Base-by-base conservation (phyloP, 2,329 filamentous ascomycete genomes). In the Camillea tinctor region DNA sequence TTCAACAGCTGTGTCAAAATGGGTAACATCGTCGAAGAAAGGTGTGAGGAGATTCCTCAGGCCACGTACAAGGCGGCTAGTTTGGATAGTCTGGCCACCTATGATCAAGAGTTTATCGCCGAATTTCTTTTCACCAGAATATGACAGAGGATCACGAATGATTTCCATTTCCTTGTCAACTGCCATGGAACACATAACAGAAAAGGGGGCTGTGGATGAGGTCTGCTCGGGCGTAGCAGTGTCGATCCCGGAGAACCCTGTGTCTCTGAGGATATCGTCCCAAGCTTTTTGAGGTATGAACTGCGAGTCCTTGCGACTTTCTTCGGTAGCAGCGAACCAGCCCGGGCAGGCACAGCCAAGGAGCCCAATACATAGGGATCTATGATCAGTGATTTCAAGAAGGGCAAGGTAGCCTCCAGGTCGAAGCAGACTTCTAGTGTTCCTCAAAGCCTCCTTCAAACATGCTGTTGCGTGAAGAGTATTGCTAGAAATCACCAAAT, bases 391-490 rank as follows among this genome's bases (percentile, higher is more conserved):
- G 15, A 20, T 36, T 24, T 63, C 55, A 13, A 59, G 50, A 15
- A 58, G 30, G 9, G 57, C 52, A 4, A 81, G 63, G 36, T 74
- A 72, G 0, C 78, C 78, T 2, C 71, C 74, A 0, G 76, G 72
- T 5, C 69, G 71, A 0, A 77, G 56, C 1, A 76, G 59, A 1
- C 57, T 60, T 11, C 73, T 69, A 1, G 71, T 57, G 49, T 72
- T 69, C 3, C 40, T 21, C 67, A 71, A 9, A 22, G 68, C 55
- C 21, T 65, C 4, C 56, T 69, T 52, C 8, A 72, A n/a, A 17
- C 24, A 20, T 30, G 51, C 19, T 1, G 70, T 70, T 0, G 69
- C 66, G 52, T 73, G 68, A 1, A 75, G 52, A 0, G 73, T 72
- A 19, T 73, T 63, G 1, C 66, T 66, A 0, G 71, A 72, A 52